A percentile compares a stretch with the other conserved stretches of the same genome.
Conservation (phyloP, 176 grass and related monocot species). For the Microstegium vimineum region DNA sequence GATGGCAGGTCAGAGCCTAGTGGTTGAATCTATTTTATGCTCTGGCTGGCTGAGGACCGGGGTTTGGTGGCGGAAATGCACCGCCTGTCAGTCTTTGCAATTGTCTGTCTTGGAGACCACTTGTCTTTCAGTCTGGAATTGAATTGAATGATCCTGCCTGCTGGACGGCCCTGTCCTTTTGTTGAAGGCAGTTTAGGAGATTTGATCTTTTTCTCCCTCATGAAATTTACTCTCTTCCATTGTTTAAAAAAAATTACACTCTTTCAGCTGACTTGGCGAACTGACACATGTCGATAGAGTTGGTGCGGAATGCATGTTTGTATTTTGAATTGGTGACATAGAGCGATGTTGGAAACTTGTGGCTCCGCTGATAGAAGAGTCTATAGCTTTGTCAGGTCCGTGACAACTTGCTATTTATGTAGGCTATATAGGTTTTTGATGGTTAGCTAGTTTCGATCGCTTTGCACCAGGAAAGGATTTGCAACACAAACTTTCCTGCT, state of each 20-base stretch:
- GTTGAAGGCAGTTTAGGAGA: background rate
- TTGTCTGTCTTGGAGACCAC: background rate
- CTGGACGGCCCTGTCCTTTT: background rate
- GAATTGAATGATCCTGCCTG: background rate
- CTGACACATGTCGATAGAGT: background rate
- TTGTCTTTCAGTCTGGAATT: background rate
- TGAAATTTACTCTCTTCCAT: constrained; percentile 2
- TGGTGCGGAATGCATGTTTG: background rate
- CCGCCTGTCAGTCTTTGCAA: background rate
- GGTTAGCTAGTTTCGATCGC: background rate
- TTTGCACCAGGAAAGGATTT: background rate
- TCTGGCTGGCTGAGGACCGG: background rate
- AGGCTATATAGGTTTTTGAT: background rate
- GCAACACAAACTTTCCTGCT: background rate
- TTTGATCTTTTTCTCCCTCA: background rate
- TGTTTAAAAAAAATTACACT: too few relatives aligned
- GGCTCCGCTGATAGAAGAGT: background rate
- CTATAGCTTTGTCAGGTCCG: background rate
- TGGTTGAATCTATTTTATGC: constrained; percentile 2
- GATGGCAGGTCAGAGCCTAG: constrained; percentile 32
- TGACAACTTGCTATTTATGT: constrained; percentile 3
- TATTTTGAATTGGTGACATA: background rate
- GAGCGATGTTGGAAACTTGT: background rate
- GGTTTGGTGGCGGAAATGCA: constrained; percentile 17
- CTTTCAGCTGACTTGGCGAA: background rate